Base-by-base conservation (phyloP, 108 stramenopile species). In the Nannochloropsis salina region DNA sequence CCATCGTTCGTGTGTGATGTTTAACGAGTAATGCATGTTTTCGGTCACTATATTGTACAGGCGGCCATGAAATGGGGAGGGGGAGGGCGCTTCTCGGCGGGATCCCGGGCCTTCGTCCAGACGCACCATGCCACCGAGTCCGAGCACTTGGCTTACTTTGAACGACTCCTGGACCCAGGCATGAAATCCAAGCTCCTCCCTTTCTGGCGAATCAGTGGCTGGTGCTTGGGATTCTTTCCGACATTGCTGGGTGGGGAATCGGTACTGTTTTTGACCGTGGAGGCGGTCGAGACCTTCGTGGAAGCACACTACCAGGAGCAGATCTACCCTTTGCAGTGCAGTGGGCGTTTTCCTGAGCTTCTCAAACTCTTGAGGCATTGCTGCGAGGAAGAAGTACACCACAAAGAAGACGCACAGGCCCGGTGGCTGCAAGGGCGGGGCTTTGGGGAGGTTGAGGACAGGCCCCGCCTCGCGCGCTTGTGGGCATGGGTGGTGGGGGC, bases 241-340 rank as follows among this genome's bases (percentile, higher is more conserved):
- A 43, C 81, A 42, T 41, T 86, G 81, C 2, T 81, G 12, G 61
- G 61, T n/a, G 44, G 81, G 44, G 85, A 86, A 45, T 15, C 44
- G 10, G 80, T 44, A 15, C 85, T 86, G 44, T 86, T 86, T 80
- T 41, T 15, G 41, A 86, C 85, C n/a, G 85, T 86, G 2, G 85
- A 86, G 40, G 79, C 79, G 15, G 85, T 86, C 9, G 85, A 86
- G 44, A 86, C 85, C 10, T 86, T 86, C n/a, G 85, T 86, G 44
- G 85, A 86, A 21, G 82, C 47, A 44, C 85, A 86, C 44, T 86
- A 86, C 81, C 6, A 10, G 43, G 85, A 44, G 85, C 80, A 80
- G 9, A 44, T 44, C 15, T 9, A 42, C 9, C 80, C 85, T 15
- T 10, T 82, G 43, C 45, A 44, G 12, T 8, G 41, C 45, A 40